Evolutionary conservation across 768 basidiomycete genomes (phyloP).

Genomic region (Kwoniella europaea): DNA sequence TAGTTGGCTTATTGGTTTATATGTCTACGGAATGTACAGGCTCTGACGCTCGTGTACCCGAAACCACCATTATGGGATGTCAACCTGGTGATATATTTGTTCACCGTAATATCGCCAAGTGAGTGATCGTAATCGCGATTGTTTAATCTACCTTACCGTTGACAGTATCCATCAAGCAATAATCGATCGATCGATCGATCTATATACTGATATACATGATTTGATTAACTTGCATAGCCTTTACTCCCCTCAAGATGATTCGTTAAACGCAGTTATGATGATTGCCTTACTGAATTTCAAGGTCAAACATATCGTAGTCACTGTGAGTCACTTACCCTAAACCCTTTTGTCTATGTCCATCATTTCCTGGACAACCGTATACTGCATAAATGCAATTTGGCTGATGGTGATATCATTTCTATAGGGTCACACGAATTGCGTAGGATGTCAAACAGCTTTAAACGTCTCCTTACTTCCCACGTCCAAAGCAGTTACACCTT

Average conservation of each 20-base stretch:
- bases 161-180: neutral
- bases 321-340: slow-evolving; percentile 29
- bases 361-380: neutral
- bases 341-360: neutral
- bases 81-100: slow-evolving; percentile 52
- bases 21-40: slow-evolving; percentile 24
- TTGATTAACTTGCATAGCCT: slow-evolving; percentile 19
- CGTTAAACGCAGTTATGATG: slow-evolving; percentile 49
- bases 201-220: neutral
- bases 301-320: slow-evolving; percentile 52
- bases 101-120: slow-evolving; percentile 51
- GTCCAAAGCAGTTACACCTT: slow-evolving; percentile 31
- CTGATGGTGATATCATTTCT: neutral
- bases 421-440: slow-evolving; percentile 52
- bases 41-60: slow-evolving; percentile 51
- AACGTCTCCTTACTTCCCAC: slow-evolving; percentile 43
- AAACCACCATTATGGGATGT: slow-evolving; percentile 49
- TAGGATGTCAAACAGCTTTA: slow-evolving; percentile 45
- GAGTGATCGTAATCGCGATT: slow-evolving; percentile 4
- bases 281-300: slow-evolving; percentile 53
- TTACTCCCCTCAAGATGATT: slow-evolving; percentile 48
- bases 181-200: no score
- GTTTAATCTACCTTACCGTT: neutral
- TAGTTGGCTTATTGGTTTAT: neutral
- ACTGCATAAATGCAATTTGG: neutral